Evolutionary conservation across 208 protist species (phyloP).

Genomic region (Phytomonas sp.): DNA sequence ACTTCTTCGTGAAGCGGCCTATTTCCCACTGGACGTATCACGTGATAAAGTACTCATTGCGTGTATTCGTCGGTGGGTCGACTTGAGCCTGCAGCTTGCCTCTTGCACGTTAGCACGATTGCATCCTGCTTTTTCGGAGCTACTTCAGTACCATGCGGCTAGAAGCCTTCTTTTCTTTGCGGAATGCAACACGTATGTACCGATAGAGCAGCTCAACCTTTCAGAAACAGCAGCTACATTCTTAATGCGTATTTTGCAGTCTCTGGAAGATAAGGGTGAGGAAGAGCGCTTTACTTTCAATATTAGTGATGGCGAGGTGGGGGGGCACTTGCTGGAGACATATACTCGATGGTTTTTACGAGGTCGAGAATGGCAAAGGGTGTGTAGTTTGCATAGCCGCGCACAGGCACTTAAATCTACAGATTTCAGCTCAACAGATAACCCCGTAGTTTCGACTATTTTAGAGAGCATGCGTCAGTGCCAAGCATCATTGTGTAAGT

Average conservation of each 20-base stretch:
- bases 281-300: background rate
- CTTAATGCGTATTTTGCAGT: slow-evolving; percentile 1
- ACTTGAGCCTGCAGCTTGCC: slow-evolving; percentile 23
- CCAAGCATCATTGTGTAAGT: background rate
- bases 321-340: background rate
- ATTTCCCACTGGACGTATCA: slow-evolving; percentile 7
- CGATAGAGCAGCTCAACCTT: slow-evolving; percentile 19
- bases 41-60: slow-evolving; percentile 36
- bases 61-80: slow-evolving; percentile 52
- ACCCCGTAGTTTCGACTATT: background rate
- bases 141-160: slow-evolving; percentile 17
- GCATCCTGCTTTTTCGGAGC: background rate
- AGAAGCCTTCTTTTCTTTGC: slow-evolving; percentile 26
- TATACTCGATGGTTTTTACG: background rate
- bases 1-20: background rate
- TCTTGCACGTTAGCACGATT: background rate
- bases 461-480: background rate
- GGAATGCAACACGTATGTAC: slow-evolving; percentile 23
- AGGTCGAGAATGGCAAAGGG: background rate
- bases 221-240: background rate
- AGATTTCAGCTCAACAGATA: background rate
- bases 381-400: background rate
- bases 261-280: background rate
- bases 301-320: background rate
- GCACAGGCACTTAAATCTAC: background rate